Conservation (phyloP, 139 green algal genomes). For the Coelastrella sp. region DNA sequence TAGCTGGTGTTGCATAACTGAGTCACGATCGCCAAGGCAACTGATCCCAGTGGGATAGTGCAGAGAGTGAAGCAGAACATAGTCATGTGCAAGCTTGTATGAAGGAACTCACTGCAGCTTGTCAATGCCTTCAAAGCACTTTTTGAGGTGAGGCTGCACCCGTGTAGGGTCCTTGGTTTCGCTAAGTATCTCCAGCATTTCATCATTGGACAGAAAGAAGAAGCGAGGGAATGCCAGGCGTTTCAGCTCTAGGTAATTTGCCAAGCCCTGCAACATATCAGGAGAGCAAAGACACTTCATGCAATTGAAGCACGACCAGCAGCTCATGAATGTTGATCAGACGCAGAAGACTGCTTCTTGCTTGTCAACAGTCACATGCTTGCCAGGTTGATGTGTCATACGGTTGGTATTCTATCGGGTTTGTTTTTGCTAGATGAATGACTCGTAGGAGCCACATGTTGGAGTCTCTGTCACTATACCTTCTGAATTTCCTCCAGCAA, state of each 20-base stretch:
- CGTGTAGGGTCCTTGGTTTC: constrained; percentile 83
- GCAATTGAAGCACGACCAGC: too few relatives aligned
- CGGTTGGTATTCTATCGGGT: too few relatives aligned
- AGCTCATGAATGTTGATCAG: too few relatives aligned
- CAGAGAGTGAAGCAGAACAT: too few relatives aligned
- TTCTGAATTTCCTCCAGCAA: constrained; percentile 87
- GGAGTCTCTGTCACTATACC: constrained; percentile 21
- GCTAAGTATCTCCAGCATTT: constrained; percentile 87
- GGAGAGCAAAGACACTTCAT: background rate
- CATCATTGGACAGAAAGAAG: constrained; percentile 88
- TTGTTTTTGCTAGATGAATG: too few relatives aligned
- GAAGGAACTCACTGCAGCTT: constrained; percentile 51
- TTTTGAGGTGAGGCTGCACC: constrained; percentile 86
- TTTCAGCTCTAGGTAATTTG: constrained; percentile 88
- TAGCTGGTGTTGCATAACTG: too few relatives aligned
- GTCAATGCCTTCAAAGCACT: constrained; percentile 87
- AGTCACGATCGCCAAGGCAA: too few relatives aligned
- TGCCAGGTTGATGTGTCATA: too few relatives aligned
- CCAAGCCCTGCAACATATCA: constrained; percentile 73
- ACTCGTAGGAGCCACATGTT: too few relatives aligned
- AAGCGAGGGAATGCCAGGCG: constrained; percentile 84
- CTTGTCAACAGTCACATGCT: too few relatives aligned
- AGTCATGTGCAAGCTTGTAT: background rate
- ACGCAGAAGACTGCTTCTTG: too few relatives aligned
- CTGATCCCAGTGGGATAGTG: too few relatives aligned